Percentiles rank a stretch among this genome's conserved stretches.
Evolutionary conservation across 805 yeast genomes (phyloP).

Genomic region (Metschnikowia anglica): DNA sequence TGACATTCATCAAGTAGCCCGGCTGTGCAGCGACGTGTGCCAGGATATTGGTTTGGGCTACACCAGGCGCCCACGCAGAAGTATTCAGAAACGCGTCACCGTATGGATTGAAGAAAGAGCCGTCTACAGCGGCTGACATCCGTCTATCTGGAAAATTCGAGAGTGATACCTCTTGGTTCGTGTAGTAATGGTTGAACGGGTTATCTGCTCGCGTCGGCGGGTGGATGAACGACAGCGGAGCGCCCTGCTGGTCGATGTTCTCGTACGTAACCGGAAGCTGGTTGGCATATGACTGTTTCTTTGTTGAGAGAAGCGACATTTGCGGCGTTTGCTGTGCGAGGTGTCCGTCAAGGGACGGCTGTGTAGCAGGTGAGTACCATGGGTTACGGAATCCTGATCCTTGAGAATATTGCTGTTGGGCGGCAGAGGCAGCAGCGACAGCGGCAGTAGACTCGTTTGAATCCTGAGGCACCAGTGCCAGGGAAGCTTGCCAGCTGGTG

Average conservation of each 20-base stretch:
- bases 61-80: constrained; percentile 6
- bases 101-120: constrained; percentile 25
- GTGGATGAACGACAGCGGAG: constrained; percentile 29
- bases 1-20: constrained; percentile 3
- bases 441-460: constrained; percentile 2
- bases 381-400: constrained; percentile 43
- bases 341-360: constrained; percentile 15
- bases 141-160: constrained; percentile 31
- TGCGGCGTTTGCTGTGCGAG: constrained; percentile 13
- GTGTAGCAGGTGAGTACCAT: constrained; percentile 37
- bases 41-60: constrained; percentile 2
- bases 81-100: constrained; percentile 6
- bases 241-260: constrained; percentile 28
- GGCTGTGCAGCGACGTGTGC: constrained; percentile 1
- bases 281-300: constrained; percentile 33
- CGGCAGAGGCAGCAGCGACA: background rate
- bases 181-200: constrained; percentile 44
- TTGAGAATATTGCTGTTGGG: constrained; percentile 8
- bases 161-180: constrained; percentile 37
- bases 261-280: constrained; percentile 55
- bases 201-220: constrained; percentile 48
- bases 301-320: constrained; percentile 28
- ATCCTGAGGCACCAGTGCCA: constrained; percentile 5
- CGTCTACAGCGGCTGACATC: constrained; percentile 40
- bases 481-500: constrained; percentile 2